These are phyloP conservation scores for Vanilla planifolia DNA, from an alignment of 106 monocot genomes.

Conservation along the genomic window DNA sequence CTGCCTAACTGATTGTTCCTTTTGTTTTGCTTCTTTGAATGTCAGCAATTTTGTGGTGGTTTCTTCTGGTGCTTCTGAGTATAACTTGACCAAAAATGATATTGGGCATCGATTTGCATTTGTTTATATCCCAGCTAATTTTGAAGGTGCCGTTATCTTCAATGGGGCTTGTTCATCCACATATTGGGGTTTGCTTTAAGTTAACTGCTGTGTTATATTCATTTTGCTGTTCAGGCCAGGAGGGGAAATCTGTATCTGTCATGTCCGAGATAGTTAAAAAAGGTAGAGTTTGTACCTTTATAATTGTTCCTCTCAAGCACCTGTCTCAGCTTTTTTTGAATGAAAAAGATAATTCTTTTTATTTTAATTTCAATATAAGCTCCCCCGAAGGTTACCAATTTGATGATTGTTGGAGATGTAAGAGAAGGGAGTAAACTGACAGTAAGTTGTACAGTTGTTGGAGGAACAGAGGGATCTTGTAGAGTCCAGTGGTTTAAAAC, in stretches of 20 bases:
- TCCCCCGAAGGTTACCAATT: constrained; percentile 69
- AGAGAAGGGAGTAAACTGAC: constrained; percentile 89
- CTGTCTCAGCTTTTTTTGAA: background rate
- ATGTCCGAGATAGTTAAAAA: constrained; percentile 67
- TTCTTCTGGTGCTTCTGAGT: constrained; percentile 61
- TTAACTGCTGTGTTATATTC: background rate
- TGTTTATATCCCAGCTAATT: constrained; percentile 73
- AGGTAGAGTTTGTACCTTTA: constrained; percentile 32
- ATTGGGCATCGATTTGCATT: constrained; percentile 63
- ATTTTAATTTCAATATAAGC: constrained; percentile 30
- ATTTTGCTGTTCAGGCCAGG: constrained; percentile 52
- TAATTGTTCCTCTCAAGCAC: background rate
- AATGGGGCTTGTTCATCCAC: constrained; percentile 1
- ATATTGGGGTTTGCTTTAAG: background rate
- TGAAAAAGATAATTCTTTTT: background rate
- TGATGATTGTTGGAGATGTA: constrained; percentile 79
- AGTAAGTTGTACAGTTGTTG: constrained; percentile 60
- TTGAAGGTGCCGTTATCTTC: constrained; percentile 51
- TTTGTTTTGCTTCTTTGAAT: constrained; percentile 4
- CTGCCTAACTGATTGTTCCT: background rate
- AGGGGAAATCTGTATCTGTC: constrained; percentile 57
- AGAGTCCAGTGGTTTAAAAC: constrained; percentile 95
- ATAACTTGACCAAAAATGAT: constrained; percentile 78
- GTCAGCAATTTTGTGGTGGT: constrained; percentile 50
- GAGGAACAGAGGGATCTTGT: constrained; percentile 83